These are phyloP conservation scores for Stachybotrys chlorohalonatus DNA, from an alignment of 2,329 filamentous ascomycete species.

Conservation along the genomic window DNA sequence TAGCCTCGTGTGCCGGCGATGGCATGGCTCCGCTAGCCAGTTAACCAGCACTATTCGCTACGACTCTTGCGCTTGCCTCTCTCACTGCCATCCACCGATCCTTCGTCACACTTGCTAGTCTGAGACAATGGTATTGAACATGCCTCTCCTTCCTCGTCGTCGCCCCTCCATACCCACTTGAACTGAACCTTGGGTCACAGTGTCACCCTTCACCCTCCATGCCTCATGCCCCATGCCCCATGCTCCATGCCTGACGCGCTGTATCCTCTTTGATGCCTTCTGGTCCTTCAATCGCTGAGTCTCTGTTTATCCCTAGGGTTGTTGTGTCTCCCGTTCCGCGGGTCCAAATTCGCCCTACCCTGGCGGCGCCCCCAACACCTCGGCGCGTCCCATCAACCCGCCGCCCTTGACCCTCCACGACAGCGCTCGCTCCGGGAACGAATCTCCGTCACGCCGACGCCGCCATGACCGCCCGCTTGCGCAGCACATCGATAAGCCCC, in stretches of 20 bases:
- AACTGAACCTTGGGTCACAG: too few species aligned
- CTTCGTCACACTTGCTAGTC: background rate
- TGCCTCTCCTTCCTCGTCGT: background rate
- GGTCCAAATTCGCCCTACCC: slow-evolving; percentile 46
- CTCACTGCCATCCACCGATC: background rate
- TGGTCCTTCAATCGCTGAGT: background rate
- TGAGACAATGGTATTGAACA: background rate
- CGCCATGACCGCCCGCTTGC: slow-evolving; percentile 36
- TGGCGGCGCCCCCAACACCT: slow-evolving; percentile 37
- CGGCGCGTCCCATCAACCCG: slow-evolving; percentile 44
- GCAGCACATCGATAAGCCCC: slow-evolving; percentile 62
- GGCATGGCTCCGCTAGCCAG: background rate
- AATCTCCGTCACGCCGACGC: slow-evolving; percentile 17
- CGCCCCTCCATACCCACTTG: too few species aligned
- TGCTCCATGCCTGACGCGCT: background rate
- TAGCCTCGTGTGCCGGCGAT: background rate
- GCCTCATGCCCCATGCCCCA: background rate
- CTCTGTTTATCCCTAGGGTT: slow-evolving; percentile 32
- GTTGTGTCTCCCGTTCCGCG: slow-evolving; percentile 45
- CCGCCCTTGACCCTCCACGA: slow-evolving; percentile 23
- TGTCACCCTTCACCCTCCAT: too few species aligned
- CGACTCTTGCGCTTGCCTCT: background rate
- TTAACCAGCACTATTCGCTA: background rate
- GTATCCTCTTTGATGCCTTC: too few species aligned
- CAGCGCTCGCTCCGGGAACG: slow-evolving; percentile 12